Base-by-base conservation (phyloP, 1,284 basidiomycete genomes). In the Termitomyces sp. region DNA sequence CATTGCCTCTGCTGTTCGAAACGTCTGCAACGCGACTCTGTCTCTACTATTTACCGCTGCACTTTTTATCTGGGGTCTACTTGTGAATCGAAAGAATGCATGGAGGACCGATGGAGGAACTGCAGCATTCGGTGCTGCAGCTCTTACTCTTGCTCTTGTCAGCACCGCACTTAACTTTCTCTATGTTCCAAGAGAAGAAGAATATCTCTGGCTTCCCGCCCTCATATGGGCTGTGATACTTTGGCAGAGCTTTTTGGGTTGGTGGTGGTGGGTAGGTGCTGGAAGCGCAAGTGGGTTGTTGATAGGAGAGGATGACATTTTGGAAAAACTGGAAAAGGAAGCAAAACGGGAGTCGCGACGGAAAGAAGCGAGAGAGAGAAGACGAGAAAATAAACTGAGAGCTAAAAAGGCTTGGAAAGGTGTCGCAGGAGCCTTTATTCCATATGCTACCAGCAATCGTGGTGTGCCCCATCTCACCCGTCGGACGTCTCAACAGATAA, bases 201-300 rank as follows among this genome's bases (percentile, higher is more conserved):
- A 91, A 59, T 90, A 91, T 59, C 75, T 83, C 10, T 97, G 93
- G 93, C 76, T 96, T 56, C 88, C 90, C 2, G 80, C 84, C 31
- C 75, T 96, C 44, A 83, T 92, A 69, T 93, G 90, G 82, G 85
- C 88, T 3, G 84, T 94, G 39, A 81, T 95, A 10, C 79, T 96
- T 14, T 96, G 93, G 93, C 93, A 97, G 74, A 91, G 84, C 69
- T 91, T 91, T 64, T 68, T 91, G 26, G 91, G 91, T 0, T 96
- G 91, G 90, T 95, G 93, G 93, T 95, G 93, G 93, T 97, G 93
- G 93, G 93, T 95, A 18, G 94, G 94, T 14, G 86, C 91, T 1
- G 93, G 93, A 2, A 75, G 70, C 56, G 74, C 72, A 1, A 63
- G 54, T 79, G 89, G 84, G 74, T 80, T 48, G 13, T 10, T 66